These are phyloP conservation scores for Naganishia onofrii DNA, from an alignment of 768 basidiomycete species.

Conservation along the genomic window DNA sequence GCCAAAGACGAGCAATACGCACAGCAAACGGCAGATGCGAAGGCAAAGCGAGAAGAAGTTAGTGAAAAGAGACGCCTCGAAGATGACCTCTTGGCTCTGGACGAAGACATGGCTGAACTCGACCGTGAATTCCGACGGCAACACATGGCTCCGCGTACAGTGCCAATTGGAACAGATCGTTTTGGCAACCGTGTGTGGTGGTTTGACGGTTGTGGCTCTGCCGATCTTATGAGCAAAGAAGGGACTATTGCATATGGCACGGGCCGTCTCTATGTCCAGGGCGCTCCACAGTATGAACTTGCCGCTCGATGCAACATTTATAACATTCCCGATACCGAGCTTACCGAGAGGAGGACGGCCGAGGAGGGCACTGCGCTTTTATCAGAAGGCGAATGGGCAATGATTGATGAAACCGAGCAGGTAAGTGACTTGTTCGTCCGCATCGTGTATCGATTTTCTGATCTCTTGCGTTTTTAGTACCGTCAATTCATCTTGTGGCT, in stretches of 20 bases:
- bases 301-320: slow-evolving; percentile 51
- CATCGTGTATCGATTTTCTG: neutral
- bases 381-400: slow-evolving; percentile 80
- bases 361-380: slow-evolving; percentile 77
- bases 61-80: slow-evolving; percentile 22
- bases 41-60: slow-evolving; percentile 25
- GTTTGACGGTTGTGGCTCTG: slow-evolving; percentile 93
- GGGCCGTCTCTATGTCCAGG: slow-evolving; percentile 88
- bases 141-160: slow-evolving; percentile 76
- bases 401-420: slow-evolving; percentile 81
- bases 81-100: slow-evolving; percentile 8
- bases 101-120: slow-evolving; percentile 66
- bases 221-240: slow-evolving; percentile 72
- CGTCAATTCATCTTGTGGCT: slow-evolving; percentile 72
- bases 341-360: slow-evolving; percentile 63
- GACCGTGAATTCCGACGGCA: slow-evolving; percentile 93
- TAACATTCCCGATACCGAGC: slow-evolving; percentile 60
- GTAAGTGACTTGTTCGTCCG: slow-evolving; percentile 54
- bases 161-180: slow-evolving; percentile 84
- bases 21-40: slow-evolving; percentile 22
- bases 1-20: slow-evolving; percentile 38
- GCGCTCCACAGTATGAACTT: slow-evolving; percentile 76
- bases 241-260: slow-evolving; percentile 80
- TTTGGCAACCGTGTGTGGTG: slow-evolving; percentile 97
- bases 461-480: neutral